These are phyloP conservation scores for Dothistroma septosporum DNA, from an alignment of 2,329 filamentous ascomycete species.

Conservation along the genomic window DNA sequence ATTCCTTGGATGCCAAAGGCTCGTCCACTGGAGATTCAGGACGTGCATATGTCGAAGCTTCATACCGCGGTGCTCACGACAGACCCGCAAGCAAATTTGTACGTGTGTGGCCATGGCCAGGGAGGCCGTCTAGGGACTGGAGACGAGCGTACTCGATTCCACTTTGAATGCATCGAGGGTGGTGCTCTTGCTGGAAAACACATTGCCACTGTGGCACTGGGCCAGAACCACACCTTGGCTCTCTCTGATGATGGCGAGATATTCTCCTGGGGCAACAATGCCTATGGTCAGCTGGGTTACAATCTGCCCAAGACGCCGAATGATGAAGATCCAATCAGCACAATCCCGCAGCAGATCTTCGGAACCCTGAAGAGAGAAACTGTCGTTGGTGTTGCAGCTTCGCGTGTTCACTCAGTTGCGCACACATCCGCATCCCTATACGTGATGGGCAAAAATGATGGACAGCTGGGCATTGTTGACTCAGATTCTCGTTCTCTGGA, in stretches of 20 bases:
- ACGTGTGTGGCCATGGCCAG: constrained; percentile 86
- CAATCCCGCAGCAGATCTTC: constrained; percentile 81
- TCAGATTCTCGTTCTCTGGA: constrained; percentile 89
- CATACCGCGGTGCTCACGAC: constrained; percentile 84
- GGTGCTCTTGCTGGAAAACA: constrained; percentile 67
- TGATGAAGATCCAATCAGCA: constrained; percentile 80
- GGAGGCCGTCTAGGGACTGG: constrained; percentile 85
- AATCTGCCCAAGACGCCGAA: constrained; percentile 63
- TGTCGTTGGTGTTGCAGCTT: constrained; percentile 79
- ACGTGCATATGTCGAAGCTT: constrained; percentile 83
- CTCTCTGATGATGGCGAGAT: constrained; percentile 82
- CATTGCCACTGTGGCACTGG: constrained; percentile 73
- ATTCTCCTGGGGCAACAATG: constrained; percentile 92
- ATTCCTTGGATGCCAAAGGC: constrained; percentile 71
- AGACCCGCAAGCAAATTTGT: constrained; percentile 84
- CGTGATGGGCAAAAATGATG: constrained; percentile 92
- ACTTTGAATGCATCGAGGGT: constrained; percentile 75
- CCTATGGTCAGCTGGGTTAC: constrained; percentile 81
- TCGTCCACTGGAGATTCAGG: constrained; percentile 69
- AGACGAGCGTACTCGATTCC: constrained; percentile 84
- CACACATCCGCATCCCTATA: constrained; percentile 78
- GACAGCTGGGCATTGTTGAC: constrained; percentile 89
- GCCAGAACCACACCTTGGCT: constrained; percentile 86
- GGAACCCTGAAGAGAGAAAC: constrained; percentile 82
- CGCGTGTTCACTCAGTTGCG: constrained; percentile 84